phyloP scores from a whole-genome alignment of 176 grass and related monocot genomes.

The Zea luxurians region DNA sequence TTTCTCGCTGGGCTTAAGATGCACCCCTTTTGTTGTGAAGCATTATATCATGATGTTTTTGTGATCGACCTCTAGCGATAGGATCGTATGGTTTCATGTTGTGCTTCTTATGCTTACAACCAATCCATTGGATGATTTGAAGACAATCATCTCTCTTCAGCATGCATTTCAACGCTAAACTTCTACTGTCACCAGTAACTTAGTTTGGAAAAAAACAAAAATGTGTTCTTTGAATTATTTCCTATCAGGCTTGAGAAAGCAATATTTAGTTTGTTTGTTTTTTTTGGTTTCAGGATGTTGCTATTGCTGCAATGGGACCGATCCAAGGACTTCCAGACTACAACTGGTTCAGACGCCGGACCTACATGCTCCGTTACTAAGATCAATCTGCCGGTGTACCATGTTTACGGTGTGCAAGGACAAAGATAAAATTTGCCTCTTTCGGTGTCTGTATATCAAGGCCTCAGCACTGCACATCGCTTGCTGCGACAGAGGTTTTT shows the following conservation, averaged over 20 bases:
- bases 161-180: background rate
- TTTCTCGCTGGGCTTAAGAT: background rate
- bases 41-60: background rate
- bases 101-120: background rate
- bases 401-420: conserved; percentile 50
- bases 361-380: conserved; percentile 94
- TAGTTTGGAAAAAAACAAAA: background rate
- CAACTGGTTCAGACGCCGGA: conserved; percentile 99
- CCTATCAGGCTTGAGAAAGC: conserved; percentile 3
- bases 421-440: conserved; percentile 39
- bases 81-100: background rate
- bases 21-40: background rate
- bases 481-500: conserved; percentile 40
- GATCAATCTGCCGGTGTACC: conserved; percentile 35
- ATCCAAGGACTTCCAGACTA: conserved; percentile 90
- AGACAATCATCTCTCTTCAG: background rate
- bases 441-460: conserved; percentile 44
- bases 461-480: conserved; percentile 39
- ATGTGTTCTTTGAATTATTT: conserved; percentile 7
- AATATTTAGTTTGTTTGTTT: background rate
- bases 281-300: conserved; percentile 65
- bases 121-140: background rate
- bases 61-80: background rate
- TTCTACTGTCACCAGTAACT: background rate
- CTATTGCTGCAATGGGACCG: conserved; percentile 89